A percentile compares a stretch with the other conserved stretches of the same genome.
Evolutionary conservation across 2,329 filamentous ascomycete genomes (phyloP).

Genomic region (Pseudocercospora vitis): DNA sequence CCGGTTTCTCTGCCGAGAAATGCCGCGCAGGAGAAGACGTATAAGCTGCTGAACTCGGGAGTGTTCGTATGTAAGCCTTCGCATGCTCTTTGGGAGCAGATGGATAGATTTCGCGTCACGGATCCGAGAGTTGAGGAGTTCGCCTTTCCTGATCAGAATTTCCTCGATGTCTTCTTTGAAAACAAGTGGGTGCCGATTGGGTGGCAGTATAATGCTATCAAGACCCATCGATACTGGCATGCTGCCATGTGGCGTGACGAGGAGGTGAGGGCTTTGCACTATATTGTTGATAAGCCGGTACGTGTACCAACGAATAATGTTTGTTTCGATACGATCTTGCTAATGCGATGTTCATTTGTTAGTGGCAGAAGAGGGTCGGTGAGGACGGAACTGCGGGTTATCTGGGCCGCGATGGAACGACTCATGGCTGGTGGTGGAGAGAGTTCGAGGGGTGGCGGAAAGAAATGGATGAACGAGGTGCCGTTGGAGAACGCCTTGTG

Average conservation of each 20-base stretch:
- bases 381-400: slow-evolving; percentile 50
- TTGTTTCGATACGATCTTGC: not conserved
- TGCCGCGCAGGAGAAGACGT: slow-evolving; percentile 31
- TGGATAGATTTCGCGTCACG: slow-evolving; percentile 44
- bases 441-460: slow-evolving; percentile 45
- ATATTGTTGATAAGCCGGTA: slow-evolving; percentile 56
- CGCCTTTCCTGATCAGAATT: slow-evolving; percentile 57
- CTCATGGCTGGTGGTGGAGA: slow-evolving; percentile 56
- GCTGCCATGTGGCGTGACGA: slow-evolving; percentile 52
- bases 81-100: slow-evolving; percentile 40
- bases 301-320: not conserved
- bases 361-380: slow-evolving; percentile 48
- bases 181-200: slow-evolving; percentile 46
- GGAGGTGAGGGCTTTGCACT: slow-evolving; percentile 52
- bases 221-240: slow-evolving; percentile 57
- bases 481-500: not conserved
- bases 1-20: slow-evolving; percentile 38
- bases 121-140: slow-evolving; percentile 45
- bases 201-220: slow-evolving; percentile 56
- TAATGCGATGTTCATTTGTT: not conserved
- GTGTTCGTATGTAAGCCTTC: slow-evolving; percentile 53
- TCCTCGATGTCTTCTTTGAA: slow-evolving; percentile 52
- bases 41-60: slow-evolving; percentile 53
- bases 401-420: slow-evolving; percentile 52
- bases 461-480: slow-evolving; percentile 1